These are phyloP conservation scores for Penicillium soppii DNA, from an alignment of 495 filamentous ascomycete species.

Conservation along the genomic window DNA sequence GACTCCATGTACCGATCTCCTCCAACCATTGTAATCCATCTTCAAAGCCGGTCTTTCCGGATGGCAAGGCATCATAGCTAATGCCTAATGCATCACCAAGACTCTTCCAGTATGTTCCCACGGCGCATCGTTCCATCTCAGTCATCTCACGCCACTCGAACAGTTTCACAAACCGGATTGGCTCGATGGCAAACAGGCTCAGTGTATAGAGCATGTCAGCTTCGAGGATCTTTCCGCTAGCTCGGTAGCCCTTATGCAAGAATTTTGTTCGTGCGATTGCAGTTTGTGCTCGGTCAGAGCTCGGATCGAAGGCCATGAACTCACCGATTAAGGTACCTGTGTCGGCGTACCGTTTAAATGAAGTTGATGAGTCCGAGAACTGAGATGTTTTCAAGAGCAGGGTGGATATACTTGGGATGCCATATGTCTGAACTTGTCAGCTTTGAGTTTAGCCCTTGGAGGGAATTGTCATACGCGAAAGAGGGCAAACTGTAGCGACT, in stretches of 20 bases:
- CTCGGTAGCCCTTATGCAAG: slow-evolving; percentile 57
- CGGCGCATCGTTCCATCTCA: slow-evolving; percentile 61
- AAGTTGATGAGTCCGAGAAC: slow-evolving; percentile 47
- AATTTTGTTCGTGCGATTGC: slow-evolving; percentile 66
- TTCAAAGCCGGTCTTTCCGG: slow-evolving; percentile 39
- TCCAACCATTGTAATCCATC: slow-evolving; percentile 64
- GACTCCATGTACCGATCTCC: slow-evolving; percentile 55
- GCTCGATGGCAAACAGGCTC: slow-evolving; percentile 58
- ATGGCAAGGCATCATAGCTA: slow-evolving; percentile 41
- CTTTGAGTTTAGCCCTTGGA: not conserved
- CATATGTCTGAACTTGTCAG: slow-evolving; percentile 54
- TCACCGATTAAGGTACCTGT: slow-evolving; percentile 59
- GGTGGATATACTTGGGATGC: slow-evolving; percentile 61
- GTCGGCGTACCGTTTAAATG: slow-evolving; percentile 63
- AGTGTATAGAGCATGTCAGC: slow-evolving; percentile 67
- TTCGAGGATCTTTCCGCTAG: slow-evolving; percentile 58
- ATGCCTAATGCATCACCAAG: slow-evolving; percentile 62
- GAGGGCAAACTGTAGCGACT: slow-evolving; percentile 60
- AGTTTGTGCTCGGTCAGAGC: slow-evolving; percentile 47
- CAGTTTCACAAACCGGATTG: slow-evolving; percentile 48
- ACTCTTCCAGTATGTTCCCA: slow-evolving; percentile 63
- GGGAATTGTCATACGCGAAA: slow-evolving; percentile 46
- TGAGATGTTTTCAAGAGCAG: slow-evolving; percentile 58
- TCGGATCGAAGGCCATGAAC: slow-evolving; percentile 47
- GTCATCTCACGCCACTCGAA: slow-evolving; percentile 65